Percentiles rank a stretch among this genome's conserved stretches.
Evolutionary conservation across 2,329 filamentous ascomycete genomes (phyloP).

Genomic region (Neonectria neomacrospora): DNA sequence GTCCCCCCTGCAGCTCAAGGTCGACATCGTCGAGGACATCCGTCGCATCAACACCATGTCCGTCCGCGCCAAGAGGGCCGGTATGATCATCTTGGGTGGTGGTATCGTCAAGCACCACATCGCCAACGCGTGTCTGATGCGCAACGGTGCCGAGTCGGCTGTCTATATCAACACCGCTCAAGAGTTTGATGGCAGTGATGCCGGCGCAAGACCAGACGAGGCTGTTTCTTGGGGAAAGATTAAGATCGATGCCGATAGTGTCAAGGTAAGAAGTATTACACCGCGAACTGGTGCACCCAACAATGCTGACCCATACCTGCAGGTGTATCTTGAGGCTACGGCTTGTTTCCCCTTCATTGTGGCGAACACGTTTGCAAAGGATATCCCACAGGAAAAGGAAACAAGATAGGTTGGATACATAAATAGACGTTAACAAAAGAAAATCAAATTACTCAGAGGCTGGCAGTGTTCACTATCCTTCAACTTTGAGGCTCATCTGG

Average conservation of each 20-base stretch:
- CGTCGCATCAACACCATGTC: conserved; percentile 92
- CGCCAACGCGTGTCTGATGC: conserved; percentile 96
- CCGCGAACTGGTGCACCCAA: neutral
- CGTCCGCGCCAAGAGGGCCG: conserved; percentile 85
- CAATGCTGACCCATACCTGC: conserved; percentile 16
- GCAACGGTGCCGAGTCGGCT: conserved; percentile 95
- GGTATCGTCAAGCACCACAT: conserved; percentile 99
- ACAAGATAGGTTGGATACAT: conserved; percentile 1
- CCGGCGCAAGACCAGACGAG: conserved; percentile 93
- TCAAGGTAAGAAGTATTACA: conserved; percentile 73
- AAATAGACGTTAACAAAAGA: neutral
- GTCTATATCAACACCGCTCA: conserved; percentile 98
- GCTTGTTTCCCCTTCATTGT: conserved; percentile 74
- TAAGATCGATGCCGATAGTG: conserved; percentile 84
- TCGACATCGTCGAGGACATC: conserved; percentile 96
- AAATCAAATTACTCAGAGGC: neutral
- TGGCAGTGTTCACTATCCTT: too few relatives aligned
- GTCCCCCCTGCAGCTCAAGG: conserved; percentile 80
- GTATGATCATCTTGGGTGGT: conserved; percentile 95
- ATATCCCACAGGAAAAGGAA: conserved; percentile 44
- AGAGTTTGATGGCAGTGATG: conserved; percentile 97
- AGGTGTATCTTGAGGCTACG: conserved; percentile 74
- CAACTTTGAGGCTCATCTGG: neutral
- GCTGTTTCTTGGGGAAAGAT: conserved; percentile 99
- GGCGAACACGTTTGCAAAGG: conserved; percentile 73